Conservation (phyloP, 2,329 filamentous ascomycete species). For the Beauveria bassiana region DNA sequence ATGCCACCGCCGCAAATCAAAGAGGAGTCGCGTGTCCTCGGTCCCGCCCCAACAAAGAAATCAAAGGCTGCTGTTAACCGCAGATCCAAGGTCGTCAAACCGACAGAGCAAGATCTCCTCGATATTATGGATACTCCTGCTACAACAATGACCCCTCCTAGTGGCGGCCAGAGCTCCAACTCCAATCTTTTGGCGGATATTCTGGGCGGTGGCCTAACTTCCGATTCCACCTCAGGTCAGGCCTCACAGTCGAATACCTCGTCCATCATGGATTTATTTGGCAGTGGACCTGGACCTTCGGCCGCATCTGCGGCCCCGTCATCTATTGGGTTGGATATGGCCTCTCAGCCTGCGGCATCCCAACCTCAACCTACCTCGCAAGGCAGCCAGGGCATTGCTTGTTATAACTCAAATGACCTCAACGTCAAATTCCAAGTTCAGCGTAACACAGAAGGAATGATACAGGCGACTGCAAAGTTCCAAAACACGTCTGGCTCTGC, state of each 20-base stretch:
- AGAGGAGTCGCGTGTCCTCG: slow-evolving; percentile 85
- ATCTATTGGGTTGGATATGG: slow-evolving; percentile 38
- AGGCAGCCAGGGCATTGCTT: slow-evolving; percentile 50
- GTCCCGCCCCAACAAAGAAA: slow-evolving; percentile 62
- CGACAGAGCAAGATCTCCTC: slow-evolving; percentile 83
- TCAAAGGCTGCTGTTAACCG: slow-evolving; percentile 64
- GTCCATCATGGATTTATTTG: slow-evolving; percentile 89
- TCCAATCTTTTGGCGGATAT: slow-evolving; percentile 89
- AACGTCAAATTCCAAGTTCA: slow-evolving; percentile 76
- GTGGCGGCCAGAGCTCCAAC: slow-evolving; percentile 55
- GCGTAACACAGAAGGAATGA: slow-evolving; percentile 67
- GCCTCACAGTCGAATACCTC: slow-evolving; percentile 50
- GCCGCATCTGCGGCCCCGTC: slow-evolving; percentile 29
- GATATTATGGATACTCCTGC: slow-evolving; percentile 80
- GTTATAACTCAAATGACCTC: slow-evolving; percentile 82
- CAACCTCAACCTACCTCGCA: slow-evolving; percentile 34
- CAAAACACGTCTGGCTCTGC: slow-evolving; percentile 63
- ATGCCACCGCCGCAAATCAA: slow-evolving; percentile 98
- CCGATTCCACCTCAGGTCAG: slow-evolving; percentile 28
- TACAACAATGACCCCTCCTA: slow-evolving; percentile 40
- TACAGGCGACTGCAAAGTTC: slow-evolving; percentile 81
- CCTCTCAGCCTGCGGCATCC: slow-evolving; percentile 40
- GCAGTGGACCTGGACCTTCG: slow-evolving; percentile 34
- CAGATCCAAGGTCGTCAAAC: slow-evolving; percentile 69
- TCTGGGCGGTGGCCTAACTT: slow-evolving; percentile 61